Base-by-base conservation (phyloP, 768 basidiomycete genomes). In the Lepiota subincarnata region DNA sequence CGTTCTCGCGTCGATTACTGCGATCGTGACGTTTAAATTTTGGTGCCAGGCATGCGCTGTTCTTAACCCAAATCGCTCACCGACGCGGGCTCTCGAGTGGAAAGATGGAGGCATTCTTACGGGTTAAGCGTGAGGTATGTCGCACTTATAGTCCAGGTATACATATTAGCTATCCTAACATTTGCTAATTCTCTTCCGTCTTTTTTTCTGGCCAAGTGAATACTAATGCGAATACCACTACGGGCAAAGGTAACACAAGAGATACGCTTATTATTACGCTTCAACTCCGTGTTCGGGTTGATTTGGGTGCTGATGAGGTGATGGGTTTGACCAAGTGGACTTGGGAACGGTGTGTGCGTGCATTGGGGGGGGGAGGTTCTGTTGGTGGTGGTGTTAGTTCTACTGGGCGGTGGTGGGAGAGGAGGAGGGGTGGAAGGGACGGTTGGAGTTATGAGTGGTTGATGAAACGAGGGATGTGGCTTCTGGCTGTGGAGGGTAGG, bases 41-140 rank as follows among this genome's bases (percentile, higher is more conserved):
- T 89, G 96, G 0, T 96, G 94, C 65, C 82, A 86, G 1, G 87
- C 94, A 0, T 92, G 86, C 37, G 76, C 86, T 10, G 81, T 90
- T 0, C 87, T 96, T 11, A 95, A 92, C 98, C 12, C 97, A 98
- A 68, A 98, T 96, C 0, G 82, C 92, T 0, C 95, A 94, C 2
- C 71, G 75, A 12, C 66, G 84, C 16, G 79, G 82, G 1, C 56
- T 77, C 3, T 66, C 77, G 2, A 78, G 78, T 24, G 83, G 81
- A 0, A 81, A 86, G 54, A 93, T 95, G 86, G 87, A 90, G 61
- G 75, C 81, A 3, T 89, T 98, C 60, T 73, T 89, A 57, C 77
- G 87, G n/a, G 86, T 81, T 5, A 83, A 95, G 75, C 81, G 86
- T 37, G 93, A 96, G 74, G 88, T 92, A 60, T 34, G 76, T 71